Evolutionary conservation across 1,139 yeast genomes (phyloP).

Genomic region (Ashbya aceris): DNA sequence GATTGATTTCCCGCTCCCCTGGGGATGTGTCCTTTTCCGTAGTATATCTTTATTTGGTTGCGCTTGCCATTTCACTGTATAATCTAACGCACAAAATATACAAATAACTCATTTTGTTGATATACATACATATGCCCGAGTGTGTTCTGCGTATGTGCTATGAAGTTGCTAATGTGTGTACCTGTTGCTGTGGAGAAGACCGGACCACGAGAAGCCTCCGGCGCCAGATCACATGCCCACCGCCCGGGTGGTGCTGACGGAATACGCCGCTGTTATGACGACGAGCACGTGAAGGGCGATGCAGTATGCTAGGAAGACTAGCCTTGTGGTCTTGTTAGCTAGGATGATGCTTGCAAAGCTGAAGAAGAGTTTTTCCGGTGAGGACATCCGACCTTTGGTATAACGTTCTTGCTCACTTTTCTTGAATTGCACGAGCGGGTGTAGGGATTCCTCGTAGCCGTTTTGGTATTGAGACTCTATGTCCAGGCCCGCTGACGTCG

Average conservation of each 20-base stretch:
- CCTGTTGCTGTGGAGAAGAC: background rate
- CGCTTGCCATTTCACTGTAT: conserved; percentile 8
- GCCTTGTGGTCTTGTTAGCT: conserved; percentile 64
- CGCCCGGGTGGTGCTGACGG: background rate
- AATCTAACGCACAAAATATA: conserved; percentile 9
- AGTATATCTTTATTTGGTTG: conserved; percentile 7
- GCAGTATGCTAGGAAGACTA: conserved; percentile 67
- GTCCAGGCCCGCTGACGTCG: conserved; percentile 19
- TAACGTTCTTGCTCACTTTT: conserved; percentile 71
- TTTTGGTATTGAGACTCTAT: conserved; percentile 55
- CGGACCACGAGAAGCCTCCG: background rate
- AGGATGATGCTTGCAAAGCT: conserved; percentile 65
- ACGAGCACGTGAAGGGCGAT: conserved; percentile 66
- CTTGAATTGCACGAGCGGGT: conserved; percentile 79
- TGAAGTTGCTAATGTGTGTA: background rate
- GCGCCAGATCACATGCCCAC: background rate
- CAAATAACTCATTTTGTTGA: conserved; percentile 2
- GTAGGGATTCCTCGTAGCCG: conserved; percentile 67
- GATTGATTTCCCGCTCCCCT: conserved; percentile 12
- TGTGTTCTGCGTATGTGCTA: background rate
- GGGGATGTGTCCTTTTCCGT: conserved; percentile 1
- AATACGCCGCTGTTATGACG: conserved; percentile 35
- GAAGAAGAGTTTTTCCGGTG: conserved; percentile 70
- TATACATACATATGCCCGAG: background rate
- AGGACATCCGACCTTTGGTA: conserved; percentile 53